Evolutionary conservation across 129 eudicot genomes (phyloP), one percentile per base, ranked within the genome.

Genomic region (Flaveria robusta): DNA sequence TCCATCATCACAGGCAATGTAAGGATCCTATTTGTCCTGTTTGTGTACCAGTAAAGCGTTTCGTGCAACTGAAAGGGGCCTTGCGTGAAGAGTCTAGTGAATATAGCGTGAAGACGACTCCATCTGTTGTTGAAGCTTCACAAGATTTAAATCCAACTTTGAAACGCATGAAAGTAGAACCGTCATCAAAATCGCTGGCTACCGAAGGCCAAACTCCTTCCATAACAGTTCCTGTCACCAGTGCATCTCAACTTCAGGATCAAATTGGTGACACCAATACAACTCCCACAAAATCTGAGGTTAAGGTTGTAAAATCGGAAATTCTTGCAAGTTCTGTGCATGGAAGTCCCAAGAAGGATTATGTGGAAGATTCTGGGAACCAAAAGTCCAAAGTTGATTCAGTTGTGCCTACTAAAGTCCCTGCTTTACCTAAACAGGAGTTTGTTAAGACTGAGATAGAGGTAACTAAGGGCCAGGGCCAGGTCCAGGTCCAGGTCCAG

Each of bases 81-180:
- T 59, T 70, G 19, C 86, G 80, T 24, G 77, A 81, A 76, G 82
- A 84, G 43, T 29, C 68, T 15, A 63, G 45, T 15, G 22, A 63
- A 77, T 63, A 52, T n/a, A 59, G 72, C 51, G 29, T 59, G 39
- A 86, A 84, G 82, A 77, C 58, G 19, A 72, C 80, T 47, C 92
- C 85, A 68, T 65, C 80, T 42, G 52, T 74, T n/a, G 81, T 76
- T 66, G 89, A 79, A 74, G 55, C 79, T 54, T 71, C 89, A 4
- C 91, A 88, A 70, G 84, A 87, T 81, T 64, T 80, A 64, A 92
- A 88, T 22, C 93, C 96, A 20, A 79, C 88, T 24, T 8, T 83
- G 81, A 93, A 93, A 71, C 89, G 93, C 37, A 58, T 84, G 79
- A 93, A 93, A 81, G 60, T 88, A 12, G 97, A 88, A 72, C 91